Evolutionary conservation across 768 basidiomycete genomes (phyloP).

Genomic region (Rhodotorula taiwanensis): DNA sequence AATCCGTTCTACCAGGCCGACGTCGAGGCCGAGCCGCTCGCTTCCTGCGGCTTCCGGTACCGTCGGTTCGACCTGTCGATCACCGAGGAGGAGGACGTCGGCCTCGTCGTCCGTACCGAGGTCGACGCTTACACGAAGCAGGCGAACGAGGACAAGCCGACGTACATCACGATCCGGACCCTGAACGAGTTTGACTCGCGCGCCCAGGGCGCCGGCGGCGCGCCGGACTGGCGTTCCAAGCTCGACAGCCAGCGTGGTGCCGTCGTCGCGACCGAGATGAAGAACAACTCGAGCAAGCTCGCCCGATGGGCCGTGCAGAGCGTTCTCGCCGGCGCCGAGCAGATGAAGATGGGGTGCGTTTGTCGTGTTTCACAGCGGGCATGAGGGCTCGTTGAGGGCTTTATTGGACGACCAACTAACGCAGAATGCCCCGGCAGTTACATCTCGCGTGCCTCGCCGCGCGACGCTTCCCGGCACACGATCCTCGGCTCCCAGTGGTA

Average conservation of each 20-base stretch:
- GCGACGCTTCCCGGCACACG: slow-evolving; percentile 91
- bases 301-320: slow-evolving; percentile 97
- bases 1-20: slow-evolving; percentile 95
- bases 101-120: slow-evolving; percentile 88
- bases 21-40: slow-evolving; percentile 79
- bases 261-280: slow-evolving; percentile 98
- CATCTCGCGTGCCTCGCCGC: slow-evolving; percentile 86
- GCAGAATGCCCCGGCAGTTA: slow-evolving; percentile 54
- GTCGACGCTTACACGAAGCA: slow-evolving; percentile 74
- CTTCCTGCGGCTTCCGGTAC: slow-evolving; percentile 94
- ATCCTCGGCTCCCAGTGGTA: slow-evolving; percentile 90
- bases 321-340: slow-evolving; percentile 85
- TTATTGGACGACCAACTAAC: not conserved
- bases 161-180: slow-evolving; percentile 82
- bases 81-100: slow-evolving; percentile 69
- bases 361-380: too few relatives aligned
- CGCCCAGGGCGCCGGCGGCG: slow-evolving; percentile 80
- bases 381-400: too few relatives aligned
- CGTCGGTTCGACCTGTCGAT: slow-evolving; percentile 87
- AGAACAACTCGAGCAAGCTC: slow-evolving; percentile 96
- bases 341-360: slow-evolving; percentile 91
- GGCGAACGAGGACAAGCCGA: slow-evolving; percentile 50
- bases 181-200: slow-evolving; percentile 95
- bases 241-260: slow-evolving; percentile 93
- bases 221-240: slow-evolving; percentile 98